A percentile compares a stretch with the other conserved stretches of the same genome.
Conservation (phyloP, 2,329 filamentous ascomycete species). For the Epichloe brachyelytri region DNA sequence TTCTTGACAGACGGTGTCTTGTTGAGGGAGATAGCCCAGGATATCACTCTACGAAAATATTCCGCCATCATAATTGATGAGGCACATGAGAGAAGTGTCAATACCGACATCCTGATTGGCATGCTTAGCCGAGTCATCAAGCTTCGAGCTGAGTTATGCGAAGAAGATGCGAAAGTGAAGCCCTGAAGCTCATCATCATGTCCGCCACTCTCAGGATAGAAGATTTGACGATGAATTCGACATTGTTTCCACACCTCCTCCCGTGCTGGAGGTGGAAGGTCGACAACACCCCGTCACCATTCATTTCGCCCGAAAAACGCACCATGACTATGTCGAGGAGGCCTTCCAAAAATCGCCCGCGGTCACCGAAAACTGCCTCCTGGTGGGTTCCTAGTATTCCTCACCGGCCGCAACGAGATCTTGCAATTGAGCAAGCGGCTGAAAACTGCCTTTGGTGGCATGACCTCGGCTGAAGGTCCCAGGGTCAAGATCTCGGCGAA, state of each 20-base stretch:
- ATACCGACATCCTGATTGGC: conserved; percentile 95
- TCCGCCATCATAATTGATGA: conserved; percentile 93
- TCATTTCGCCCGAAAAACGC: conserved; percentile 76
- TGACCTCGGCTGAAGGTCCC: conserved; percentile 43
- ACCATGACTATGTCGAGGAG: conserved; percentile 82
- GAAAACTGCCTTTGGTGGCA: conserved; percentile 50
- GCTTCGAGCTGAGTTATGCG: conserved; percentile 60
- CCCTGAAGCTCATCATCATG: conserved; percentile 97
- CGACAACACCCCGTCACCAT: conserved; percentile 81
- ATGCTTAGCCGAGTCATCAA: conserved; percentile 91
- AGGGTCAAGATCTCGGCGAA: conserved; percentile 64
- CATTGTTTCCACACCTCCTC: conserved; percentile 66
- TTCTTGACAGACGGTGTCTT: conserved; percentile 99
- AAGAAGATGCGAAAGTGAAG: conserved; percentile 56
- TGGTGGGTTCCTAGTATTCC: conserved; percentile 83
- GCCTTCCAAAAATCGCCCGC: conserved; percentile 68
- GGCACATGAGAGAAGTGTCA: conserved; percentile 92
- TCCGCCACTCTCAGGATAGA: conserved; percentile 86
- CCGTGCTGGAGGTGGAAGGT: conserved; percentile 79
- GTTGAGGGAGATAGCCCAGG: conserved; percentile 78
- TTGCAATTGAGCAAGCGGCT: conserved; percentile 67
- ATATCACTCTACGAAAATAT: conserved; percentile 80
- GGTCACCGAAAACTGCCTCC: conserved; percentile 84
- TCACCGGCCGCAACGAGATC: conserved; percentile 92
- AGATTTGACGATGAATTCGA: conserved; percentile 75